phyloP scores from a whole-genome alignment of 257 asterid genomes.

The Prunella vulgaris region DNA sequence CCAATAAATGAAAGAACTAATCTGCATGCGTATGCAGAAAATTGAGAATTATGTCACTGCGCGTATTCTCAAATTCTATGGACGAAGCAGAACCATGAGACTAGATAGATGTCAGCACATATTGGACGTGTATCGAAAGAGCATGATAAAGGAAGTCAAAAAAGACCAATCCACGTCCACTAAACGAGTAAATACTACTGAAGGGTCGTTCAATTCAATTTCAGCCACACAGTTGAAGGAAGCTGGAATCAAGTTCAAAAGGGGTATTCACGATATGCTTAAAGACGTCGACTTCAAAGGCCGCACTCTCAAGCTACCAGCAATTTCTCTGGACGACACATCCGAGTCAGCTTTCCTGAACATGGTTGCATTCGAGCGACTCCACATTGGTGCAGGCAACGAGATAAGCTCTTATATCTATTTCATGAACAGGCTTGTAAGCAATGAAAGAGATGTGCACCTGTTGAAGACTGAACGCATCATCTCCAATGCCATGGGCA shows the following conservation, averaged over 20 bases:
- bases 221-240: conserved; percentile 33
- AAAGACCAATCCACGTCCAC: neutral
- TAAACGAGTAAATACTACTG: neutral
- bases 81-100: neutral
- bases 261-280: conserved; percentile 17
- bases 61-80: neutral
- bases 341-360: conserved; percentile 20
- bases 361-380: conserved; percentile 37
- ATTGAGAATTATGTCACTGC: neutral
- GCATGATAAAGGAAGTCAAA: neutral
- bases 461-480: conserved; percentile 28
- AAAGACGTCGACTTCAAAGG: conserved; percentile 27
- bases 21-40: neutral
- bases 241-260: conserved; percentile 32
- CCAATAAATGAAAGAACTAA: neutral
- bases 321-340: conserved; percentile 23
- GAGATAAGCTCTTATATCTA: conserved; percentile 36
- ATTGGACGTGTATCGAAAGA: conserved; percentile 28
- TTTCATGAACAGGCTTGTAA: conserved; percentile 36
- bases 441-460: conserved; percentile 29
- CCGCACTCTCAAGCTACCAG: conserved; percentile 29
- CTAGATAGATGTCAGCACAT: conserved; percentile 22
- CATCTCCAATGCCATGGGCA: conserved; percentile 28
- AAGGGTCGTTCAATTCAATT: conserved; percentile 13
- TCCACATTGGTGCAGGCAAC: conserved; percentile 32